These are phyloP conservation scores for Sordaria brevicollis DNA, from an alignment of 495 filamentous ascomycete species.

Conservation along the genomic window DNA sequence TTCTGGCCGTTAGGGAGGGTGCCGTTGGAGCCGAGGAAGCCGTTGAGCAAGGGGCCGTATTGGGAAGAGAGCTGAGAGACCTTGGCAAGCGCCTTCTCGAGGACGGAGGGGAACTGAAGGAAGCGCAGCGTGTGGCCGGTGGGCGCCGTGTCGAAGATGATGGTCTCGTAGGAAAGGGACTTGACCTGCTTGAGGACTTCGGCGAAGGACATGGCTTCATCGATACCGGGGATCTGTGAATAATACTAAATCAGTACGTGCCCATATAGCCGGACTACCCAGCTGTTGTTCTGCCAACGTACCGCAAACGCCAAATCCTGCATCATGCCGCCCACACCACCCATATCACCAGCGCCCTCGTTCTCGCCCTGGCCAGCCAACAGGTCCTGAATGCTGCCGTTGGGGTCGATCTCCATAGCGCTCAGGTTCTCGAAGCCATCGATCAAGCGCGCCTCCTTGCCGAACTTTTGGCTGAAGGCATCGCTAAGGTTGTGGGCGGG, in stretches of 20 bases:
- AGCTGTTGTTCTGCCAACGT: too few relatives aligned
- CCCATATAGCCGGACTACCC: too few relatives aligned
- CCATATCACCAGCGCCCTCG: conserved; percentile 46
- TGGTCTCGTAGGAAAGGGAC: conserved; percentile 95
- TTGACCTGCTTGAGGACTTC: conserved; percentile 99
- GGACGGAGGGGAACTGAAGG: conserved; percentile 94
- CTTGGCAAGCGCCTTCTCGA: conserved; percentile 97
- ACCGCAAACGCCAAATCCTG: conserved; percentile 56
- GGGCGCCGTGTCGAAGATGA: conserved; percentile 97
- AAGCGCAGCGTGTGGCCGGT: conserved; percentile 99
- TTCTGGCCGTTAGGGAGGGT: conserved; percentile 78
- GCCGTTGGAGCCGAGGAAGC: conserved; percentile 76
- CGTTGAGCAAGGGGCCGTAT: conserved; percentile 93
- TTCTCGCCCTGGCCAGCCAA: conserved; percentile 72
- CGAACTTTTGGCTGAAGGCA: conserved; percentile 97
- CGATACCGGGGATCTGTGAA: conserved; percentile 84
- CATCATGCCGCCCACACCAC: conserved; percentile 59
- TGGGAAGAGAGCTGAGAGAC: conserved; percentile 86
- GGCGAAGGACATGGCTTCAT: conserved; percentile 99
- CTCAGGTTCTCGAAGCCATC: conserved; percentile 90
- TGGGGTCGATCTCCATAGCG: conserved; percentile 99
- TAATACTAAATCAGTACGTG: background rate
- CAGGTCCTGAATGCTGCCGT: conserved; percentile 93
- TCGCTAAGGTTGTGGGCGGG: conserved; percentile 98
- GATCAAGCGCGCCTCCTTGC: conserved; percentile 90